Conservation (phyloP, 2,329 filamentous ascomycete species). For the Alternaria sp. region DNA sequence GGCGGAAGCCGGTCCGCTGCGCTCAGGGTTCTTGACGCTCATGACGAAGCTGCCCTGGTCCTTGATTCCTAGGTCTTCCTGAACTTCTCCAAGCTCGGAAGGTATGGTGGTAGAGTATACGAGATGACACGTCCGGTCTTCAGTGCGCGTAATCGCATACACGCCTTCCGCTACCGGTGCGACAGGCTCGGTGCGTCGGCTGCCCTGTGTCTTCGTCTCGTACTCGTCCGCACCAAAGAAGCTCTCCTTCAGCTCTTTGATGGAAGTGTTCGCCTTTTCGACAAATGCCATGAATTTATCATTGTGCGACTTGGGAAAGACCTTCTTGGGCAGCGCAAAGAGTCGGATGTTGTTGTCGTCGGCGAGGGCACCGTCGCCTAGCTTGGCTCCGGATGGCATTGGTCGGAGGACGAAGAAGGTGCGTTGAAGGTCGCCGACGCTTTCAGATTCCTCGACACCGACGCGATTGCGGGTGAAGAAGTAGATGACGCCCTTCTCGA, state of each 20-base stretch:
- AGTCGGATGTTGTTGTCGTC: conserved; percentile 70
- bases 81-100: conserved; percentile 70
- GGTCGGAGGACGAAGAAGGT: conserved; percentile 82
- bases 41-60: conserved; percentile 78
- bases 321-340: conserved; percentile 83
- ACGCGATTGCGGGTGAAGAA: conserved; percentile 87
- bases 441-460: conserved; percentile 70
- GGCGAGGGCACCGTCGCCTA: conserved; percentile 65
- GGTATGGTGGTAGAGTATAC: conserved; percentile 82
- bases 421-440: conserved; percentile 74
- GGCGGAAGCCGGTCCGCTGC: conserved; percentile 67
- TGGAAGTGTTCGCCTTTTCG: conserved; percentile 71
- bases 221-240: conserved; percentile 74
- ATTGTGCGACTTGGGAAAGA: conserved; percentile 69
- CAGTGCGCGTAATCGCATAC: conserved; percentile 77
- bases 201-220: conserved; percentile 75
- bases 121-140: conserved; percentile 73
- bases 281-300: conserved; percentile 85
- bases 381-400: conserved; percentile 70
- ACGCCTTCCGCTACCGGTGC: conserved; percentile 83
- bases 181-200: conserved; percentile 70
- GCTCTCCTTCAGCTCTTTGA: conserved; percentile 72
- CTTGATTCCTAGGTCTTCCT: conserved; percentile 74
- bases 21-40: conserved; percentile 79
- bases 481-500: conserved; percentile 90